phyloP scores from a whole-genome alignment of 345 rosid genomes.

The Euphorbia tirucalli region DNA sequence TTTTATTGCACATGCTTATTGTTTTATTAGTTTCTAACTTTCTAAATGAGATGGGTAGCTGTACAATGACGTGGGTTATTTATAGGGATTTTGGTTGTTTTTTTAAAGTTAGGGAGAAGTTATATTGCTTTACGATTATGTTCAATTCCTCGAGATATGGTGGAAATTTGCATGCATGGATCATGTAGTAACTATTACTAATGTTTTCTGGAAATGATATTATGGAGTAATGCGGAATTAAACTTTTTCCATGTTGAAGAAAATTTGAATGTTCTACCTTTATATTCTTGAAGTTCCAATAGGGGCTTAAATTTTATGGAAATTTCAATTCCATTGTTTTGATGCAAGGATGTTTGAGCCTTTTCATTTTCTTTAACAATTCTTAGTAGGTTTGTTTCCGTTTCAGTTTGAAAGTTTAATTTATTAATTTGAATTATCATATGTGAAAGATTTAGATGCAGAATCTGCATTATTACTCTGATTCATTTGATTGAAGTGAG shows the following conservation, averaged over 20 bases:
- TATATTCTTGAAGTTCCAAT: background rate
- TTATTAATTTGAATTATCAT: background rate
- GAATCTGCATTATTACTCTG: background rate
- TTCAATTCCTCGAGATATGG: slow-evolving; percentile 3
- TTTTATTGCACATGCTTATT: background rate
- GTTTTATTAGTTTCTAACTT: background rate
- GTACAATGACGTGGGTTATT: background rate
- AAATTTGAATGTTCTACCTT: background rate
- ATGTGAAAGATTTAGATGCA: background rate
- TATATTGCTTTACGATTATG: background rate
- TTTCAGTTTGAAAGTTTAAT: background rate
- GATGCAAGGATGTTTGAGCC: background rate
- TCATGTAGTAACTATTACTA: background rate
- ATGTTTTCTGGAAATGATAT: background rate
- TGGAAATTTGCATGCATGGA: background rate
- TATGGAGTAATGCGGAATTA: background rate
- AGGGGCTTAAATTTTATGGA: background rate
- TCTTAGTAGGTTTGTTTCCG: background rate
- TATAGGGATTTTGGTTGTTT: background rate
- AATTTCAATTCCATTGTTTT: background rate
- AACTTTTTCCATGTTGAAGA: background rate
- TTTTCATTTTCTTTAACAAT: background rate
- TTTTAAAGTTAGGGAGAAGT: background rate
- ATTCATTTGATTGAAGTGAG: background rate
- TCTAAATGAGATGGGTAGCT: background rate